Conservation (phyloP, 352 stramenopile species). For the Blastocystis sp. region DNA sequence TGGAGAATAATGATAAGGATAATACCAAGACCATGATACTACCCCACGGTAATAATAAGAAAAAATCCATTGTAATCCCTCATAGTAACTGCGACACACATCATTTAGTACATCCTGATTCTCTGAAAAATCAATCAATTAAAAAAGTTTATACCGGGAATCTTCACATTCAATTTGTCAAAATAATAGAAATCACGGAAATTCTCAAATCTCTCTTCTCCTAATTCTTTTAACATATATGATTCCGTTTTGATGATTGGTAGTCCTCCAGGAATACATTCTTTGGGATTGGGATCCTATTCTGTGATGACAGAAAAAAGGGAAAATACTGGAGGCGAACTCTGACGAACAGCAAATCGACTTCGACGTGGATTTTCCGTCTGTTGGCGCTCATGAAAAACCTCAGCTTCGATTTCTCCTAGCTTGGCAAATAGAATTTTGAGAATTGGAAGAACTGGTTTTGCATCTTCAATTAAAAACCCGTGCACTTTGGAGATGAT, state of each 20-base stretch:
- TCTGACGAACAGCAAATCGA: neutral
- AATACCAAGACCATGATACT: constrained; percentile 98
- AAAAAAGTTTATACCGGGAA: neutral
- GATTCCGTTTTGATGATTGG: constrained; percentile 53
- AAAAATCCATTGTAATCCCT: constrained; percentile 97
- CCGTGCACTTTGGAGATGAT: constrained; percentile 79
- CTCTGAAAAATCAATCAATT: constrained; percentile 25
- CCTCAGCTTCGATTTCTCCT: neutral
- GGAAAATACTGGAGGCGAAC: constrained; percentile 16
- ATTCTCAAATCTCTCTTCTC: constrained; percentile 38
- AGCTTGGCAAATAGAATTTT: constrained; percentile 7
- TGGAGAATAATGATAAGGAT: constrained; percentile 97
- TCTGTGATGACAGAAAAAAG: neutral
- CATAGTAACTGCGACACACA: constrained; percentile 90
- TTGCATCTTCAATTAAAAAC: constrained; percentile 81
- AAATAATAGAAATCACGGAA: constrained; percentile 77
- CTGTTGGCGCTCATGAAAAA: constrained; percentile 3
- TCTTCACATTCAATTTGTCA: constrained; percentile 81
- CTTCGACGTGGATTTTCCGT: neutral
- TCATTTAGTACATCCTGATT: constrained; percentile 78
- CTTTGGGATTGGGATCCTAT: constrained; percentile 31
- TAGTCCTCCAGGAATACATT: constrained; percentile 17
- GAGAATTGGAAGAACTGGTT: constrained; percentile 25
- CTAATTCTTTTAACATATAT: constrained; percentile 54
- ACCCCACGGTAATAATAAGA: constrained; percentile 98